phyloP scores from a whole-genome alignment of 345 rosid species.

The Hypericum androsaemum region DNA sequence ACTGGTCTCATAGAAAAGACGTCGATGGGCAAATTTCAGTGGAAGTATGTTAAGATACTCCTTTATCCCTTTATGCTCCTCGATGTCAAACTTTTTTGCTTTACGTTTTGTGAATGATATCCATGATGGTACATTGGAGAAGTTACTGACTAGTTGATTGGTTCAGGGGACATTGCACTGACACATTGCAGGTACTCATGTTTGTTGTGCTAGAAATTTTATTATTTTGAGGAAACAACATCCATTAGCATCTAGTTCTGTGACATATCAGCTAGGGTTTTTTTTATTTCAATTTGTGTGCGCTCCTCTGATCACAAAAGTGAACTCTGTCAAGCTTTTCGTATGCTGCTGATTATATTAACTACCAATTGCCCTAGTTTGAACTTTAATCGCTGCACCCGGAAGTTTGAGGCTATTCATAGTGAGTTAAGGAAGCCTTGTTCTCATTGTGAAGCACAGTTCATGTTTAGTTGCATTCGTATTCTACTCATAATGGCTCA shows the following conservation, averaged over 20 bases:
- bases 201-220: conserved; percentile 7
- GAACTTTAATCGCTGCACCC: too few relatives aligned
- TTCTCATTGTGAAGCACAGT: too few relatives aligned
- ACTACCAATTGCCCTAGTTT: too few relatives aligned
- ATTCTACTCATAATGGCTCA: too few relatives aligned
- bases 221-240: conserved; percentile 1
- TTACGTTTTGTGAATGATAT: neutral
- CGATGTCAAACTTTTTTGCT: neutral
- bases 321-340: too few relatives aligned
- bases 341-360: too few relatives aligned
- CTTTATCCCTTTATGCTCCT: neutral
- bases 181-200: conserved; percentile 64
- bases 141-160: conserved; percentile 16
- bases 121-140: conserved; percentile 8
- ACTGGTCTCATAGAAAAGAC: conserved; percentile 96
- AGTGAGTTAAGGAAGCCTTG: too few relatives aligned
- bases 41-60: conserved; percentile 53
- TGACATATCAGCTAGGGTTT: neutral
- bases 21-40: conserved; percentile 86
- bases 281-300: too few relatives aligned
- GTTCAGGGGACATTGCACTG: conserved; percentile 73
- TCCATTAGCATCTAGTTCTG: conserved; percentile 1
- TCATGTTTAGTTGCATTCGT: too few relatives aligned
- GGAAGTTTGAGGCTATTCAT: too few relatives aligned
- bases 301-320: too few relatives aligned